These are phyloP conservation scores for Carnegiea gigantea DNA, from an alignment of 179 eudicot genomes.

Conservation along the genomic window DNA sequence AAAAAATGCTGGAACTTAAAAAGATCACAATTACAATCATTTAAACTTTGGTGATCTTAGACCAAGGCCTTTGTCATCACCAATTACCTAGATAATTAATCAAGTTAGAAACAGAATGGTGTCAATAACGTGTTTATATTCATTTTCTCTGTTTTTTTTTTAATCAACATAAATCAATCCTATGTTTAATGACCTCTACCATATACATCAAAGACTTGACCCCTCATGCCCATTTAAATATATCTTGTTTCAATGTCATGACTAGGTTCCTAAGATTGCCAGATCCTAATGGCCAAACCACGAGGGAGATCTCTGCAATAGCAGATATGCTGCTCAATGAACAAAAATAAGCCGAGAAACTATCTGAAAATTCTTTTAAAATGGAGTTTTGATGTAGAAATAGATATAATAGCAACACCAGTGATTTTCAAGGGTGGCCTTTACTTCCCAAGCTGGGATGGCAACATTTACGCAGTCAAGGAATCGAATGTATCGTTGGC, in stretches of 20 bases:
- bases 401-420: background rate
- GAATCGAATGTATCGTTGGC: background rate
- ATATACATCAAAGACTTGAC: too few species aligned
- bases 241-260: background rate
- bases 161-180: too few species aligned
- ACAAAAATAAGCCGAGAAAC: background rate
- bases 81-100: too few species aligned
- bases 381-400: background rate
- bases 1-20: too few species aligned
- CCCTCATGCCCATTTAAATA: too few species aligned
- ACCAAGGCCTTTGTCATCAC: too few species aligned
- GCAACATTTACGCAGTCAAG: background rate
- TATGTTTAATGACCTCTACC: too few species aligned
- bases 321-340: background rate
- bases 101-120: too few species aligned
- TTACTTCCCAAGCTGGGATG: background rate
- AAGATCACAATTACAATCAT: too few species aligned
- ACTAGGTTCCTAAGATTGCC: background rate
- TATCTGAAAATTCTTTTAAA: background rate
- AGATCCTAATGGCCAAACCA: background rate
- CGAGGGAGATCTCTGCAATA: background rate
- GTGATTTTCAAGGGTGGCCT: background rate
- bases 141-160: too few species aligned
- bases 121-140: too few species aligned
- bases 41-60: too few species aligned